Evolutionary conservation across 495 filamentous ascomycete species (phyloP), one percentile per base, ranked within the genome.

Genomic region (Penicillium tannophilum): DNA sequence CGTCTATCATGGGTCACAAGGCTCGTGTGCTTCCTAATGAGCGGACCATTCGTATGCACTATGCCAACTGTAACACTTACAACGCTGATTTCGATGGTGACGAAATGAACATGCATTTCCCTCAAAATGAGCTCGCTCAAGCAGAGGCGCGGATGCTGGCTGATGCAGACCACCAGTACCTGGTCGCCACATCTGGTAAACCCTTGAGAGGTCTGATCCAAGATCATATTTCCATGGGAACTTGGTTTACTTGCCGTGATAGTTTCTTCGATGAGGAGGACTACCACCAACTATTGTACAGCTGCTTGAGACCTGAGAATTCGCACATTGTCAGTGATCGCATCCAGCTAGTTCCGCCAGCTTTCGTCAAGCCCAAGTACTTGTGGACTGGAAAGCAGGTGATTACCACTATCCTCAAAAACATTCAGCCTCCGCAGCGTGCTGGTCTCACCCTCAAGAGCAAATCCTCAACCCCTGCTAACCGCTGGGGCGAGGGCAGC

Each of bases 51-150:
- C 92, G 95, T 56, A 97, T 99, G 93, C 95, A 98, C 78, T 99
- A 99, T 75, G 93, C 95, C 56, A 99, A 99, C 72, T 97, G 94
- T 74, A 98, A 97, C 70, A 96, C 95, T 11, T 98, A 99, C 82
- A 99, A 99, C 64, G 95, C 95, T n/a, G 95, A 99, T 84, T 99
- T 98, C 73, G 95, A 99, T 71, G 95, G 95, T 71, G 95, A 99
- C 65, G 95, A 99, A 75, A 99, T 99, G 95, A 99, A 99, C 72
- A 96, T 99, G 94, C 95, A 99, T 72, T 97, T 99, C 69, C 95
- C 95, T 10, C 95, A 99, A 63, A 97, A 95, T 64, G 95, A 97
- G 69, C 79, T 97, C 67, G 95, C 93, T 24, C 83, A 94, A 57
- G 87, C 92, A 3, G 95, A 99, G 74, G 94, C 94, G 3, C 79